phyloP scores from a whole-genome alignment of 1,284 basidiomycete species.

The Uromyces viciae-fabae region DNA sequence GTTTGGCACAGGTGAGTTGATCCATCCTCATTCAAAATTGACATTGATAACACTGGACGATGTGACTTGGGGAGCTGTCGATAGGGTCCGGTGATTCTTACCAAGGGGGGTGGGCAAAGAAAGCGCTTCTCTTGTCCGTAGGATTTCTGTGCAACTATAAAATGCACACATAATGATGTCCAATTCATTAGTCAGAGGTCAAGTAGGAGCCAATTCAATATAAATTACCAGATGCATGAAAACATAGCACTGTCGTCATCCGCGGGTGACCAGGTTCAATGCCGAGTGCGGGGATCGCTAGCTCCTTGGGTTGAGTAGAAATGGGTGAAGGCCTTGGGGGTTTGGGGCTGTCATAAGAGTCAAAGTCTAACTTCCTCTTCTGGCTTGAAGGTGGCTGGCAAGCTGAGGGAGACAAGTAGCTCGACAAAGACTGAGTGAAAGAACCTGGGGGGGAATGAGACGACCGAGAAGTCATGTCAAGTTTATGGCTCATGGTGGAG shows the following conservation, averaged over 20 bases:
- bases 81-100: constrained; percentile 43
- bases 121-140: constrained; percentile 45
- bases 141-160: constrained; percentile 43
- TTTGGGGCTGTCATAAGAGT: background rate
- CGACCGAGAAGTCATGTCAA: background rate
- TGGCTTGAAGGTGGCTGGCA: background rate
- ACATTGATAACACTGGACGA: constrained; percentile 42
- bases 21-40: constrained; percentile 45
- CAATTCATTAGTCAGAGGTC: background rate
- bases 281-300: constrained; percentile 10
- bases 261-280: constrained; percentile 29
- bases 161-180: background rate
- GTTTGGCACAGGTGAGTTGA: constrained; percentile 39
- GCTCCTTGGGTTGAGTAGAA: background rate
- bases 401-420: constrained; percentile 1
- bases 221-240: constrained; percentile 38
- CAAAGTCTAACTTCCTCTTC: constrained; percentile 20
- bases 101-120: constrained; percentile 41
- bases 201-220: background rate
- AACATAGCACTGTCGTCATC: constrained; percentile 39
- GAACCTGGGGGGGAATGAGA: background rate
- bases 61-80: constrained; percentile 24
- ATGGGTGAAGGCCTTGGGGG: background rate
- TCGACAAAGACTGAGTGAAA: constrained; percentile 4
- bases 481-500: background rate